These are phyloP conservation scores for Phyllosticta ampelicida DNA, from an alignment of 2,329 filamentous ascomycete species.

Conservation along the genomic window DNA sequence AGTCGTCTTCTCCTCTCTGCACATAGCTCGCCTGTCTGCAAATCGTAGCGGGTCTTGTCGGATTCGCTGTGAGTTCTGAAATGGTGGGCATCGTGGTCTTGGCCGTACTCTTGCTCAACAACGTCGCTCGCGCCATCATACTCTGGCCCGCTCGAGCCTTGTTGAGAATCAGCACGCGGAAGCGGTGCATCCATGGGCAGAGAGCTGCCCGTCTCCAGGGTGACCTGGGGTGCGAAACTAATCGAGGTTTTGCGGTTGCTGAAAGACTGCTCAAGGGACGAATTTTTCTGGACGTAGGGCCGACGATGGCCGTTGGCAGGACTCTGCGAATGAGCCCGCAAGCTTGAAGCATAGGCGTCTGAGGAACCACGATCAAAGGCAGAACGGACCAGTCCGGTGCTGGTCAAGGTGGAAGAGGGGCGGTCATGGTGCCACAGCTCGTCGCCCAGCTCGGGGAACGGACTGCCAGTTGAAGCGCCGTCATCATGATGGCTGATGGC, in stretches of 20 bases:
- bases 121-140: slow-evolving; percentile 5
- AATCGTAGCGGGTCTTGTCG: slow-evolving; percentile 20
- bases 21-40: slow-evolving; percentile 7
- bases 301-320: slow-evolving; percentile 13
- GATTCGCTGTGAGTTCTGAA: slow-evolving; percentile 14
- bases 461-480: slow-evolving; percentile 13
- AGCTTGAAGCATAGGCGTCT: slow-evolving; percentile 13
- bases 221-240: slow-evolving; percentile 31
- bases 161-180: slow-evolving; percentile 17
- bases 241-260: slow-evolving; percentile 28
- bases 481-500: slow-evolving; percentile 17
- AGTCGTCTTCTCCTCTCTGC: slow-evolving; percentile 8
- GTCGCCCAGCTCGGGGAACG: slow-evolving; percentile 5
- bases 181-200: slow-evolving; percentile 28
- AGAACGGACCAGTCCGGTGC: slow-evolving; percentile 15
- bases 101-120: slow-evolving; percentile 13
- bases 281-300: not conserved
- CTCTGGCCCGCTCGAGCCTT: not conserved
- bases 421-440: slow-evolving; percentile 18
- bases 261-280: slow-evolving; percentile 14
- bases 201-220: slow-evolving; percentile 30
- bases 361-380: slow-evolving; percentile 13
- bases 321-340: slow-evolving; percentile 14
- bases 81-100: slow-evolving; percentile 15
- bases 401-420: slow-evolving; percentile 16